These are phyloP conservation scores for Epichloe hybrida DNA, from an alignment of 2,329 filamentous ascomycete genomes.

Conservation along the genomic window DNA sequence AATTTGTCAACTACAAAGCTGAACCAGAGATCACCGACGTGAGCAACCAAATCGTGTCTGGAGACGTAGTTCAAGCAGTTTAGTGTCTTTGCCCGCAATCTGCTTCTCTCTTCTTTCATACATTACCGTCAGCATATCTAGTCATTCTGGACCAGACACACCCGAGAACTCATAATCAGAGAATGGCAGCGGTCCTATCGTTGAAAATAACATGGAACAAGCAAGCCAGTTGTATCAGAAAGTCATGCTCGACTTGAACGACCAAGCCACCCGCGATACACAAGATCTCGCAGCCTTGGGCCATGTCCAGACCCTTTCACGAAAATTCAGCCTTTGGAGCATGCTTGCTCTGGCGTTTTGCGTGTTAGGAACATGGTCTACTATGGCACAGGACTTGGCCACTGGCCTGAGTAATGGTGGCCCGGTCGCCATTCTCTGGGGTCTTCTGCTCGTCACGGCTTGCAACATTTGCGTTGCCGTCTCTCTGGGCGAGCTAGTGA, in stretches of 20 bases:
- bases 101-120: no score
- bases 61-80: background rate
- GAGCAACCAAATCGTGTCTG: background rate
- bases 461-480: slow-evolving; percentile 41
- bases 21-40: background rate
- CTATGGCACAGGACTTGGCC: slow-evolving; percentile 34
- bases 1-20: background rate
- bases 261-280: slow-evolving; percentile 17
- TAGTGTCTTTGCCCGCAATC: no score
- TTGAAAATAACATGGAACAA: slow-evolving; percentile 6
- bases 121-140: background rate
- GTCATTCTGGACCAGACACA: background rate
- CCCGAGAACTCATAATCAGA: background rate
- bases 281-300: slow-evolving; percentile 27
- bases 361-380: slow-evolving; percentile 44
- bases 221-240: slow-evolving; percentile 2
- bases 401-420: slow-evolving; percentile 42
- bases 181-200: slow-evolving; percentile 4
- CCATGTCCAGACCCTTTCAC: slow-evolving; percentile 24
- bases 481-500: slow-evolving; percentile 42
- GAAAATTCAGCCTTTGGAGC: slow-evolving; percentile 40
- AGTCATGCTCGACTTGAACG: slow-evolving; percentile 1
- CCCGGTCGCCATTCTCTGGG: slow-evolving; percentile 41
- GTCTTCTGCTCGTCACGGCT: slow-evolving; percentile 35
- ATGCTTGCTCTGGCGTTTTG: slow-evolving; percentile 45